Evolutionary conservation across 2,329 filamentous ascomycete genomes (phyloP).

Genomic region (Cladobotryum protrusum): DNA sequence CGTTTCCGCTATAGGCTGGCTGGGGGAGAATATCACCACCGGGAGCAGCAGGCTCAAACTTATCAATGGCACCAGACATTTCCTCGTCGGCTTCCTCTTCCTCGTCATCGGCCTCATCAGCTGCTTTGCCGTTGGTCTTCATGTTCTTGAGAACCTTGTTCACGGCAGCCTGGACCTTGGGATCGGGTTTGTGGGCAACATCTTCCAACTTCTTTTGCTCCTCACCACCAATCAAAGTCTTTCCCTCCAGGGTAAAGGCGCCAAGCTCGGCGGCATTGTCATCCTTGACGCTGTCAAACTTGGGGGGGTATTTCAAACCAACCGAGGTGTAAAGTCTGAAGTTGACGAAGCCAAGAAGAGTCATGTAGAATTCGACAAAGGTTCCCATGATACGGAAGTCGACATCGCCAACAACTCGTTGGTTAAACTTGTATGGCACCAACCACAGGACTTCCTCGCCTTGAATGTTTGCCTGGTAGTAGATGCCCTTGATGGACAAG

Average conservation of each 20-base stretch:
- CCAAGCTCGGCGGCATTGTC: conserved; percentile 84
- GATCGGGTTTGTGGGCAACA: conserved; percentile 47
- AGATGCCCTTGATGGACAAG: conserved; percentile 97
- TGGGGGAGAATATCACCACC: conserved; percentile 84
- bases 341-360: conserved; percentile 90
- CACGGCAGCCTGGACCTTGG: conserved; percentile 58
- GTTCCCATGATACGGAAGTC: conserved; percentile 99
- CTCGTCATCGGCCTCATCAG: conserved; percentile 32
- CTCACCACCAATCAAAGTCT: conserved; percentile 51
- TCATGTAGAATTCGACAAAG: conserved; percentile 98
- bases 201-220: conserved; percentile 47
- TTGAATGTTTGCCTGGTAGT: conserved; percentile 96
- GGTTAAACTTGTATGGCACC: conserved; percentile 96
- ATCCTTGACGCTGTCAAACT: conserved; percentile 81
- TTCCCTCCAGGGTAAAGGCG: conserved; percentile 82
- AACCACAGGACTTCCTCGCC: conserved; percentile 97
- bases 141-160: conserved; percentile 57
- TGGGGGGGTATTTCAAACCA: conserved; percentile 91
- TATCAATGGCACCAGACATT: conserved; percentile 67
- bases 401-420: conserved; percentile 85
- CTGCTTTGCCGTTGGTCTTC: conserved; percentile 25
- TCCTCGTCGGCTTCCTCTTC: conserved; percentile 43
- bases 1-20: conserved; percentile 59
- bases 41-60: conserved; percentile 77
- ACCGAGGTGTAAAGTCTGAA: conserved; percentile 88